Base-by-base conservation (phyloP, 1,284 basidiomycete genomes). In the Ceratobasidium sp. region DNA sequence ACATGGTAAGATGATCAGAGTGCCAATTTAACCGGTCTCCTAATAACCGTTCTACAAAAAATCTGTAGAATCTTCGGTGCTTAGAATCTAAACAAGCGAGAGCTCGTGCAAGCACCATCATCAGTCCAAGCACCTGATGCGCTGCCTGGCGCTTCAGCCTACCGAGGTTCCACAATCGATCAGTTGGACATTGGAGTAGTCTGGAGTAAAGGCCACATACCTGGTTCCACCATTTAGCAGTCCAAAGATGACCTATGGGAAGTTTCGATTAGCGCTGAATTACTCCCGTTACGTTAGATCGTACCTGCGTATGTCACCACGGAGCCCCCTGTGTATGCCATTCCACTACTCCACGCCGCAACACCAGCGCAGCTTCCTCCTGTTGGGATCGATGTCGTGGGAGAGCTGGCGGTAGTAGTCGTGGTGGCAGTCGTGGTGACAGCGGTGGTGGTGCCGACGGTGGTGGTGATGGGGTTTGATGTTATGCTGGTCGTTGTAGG, bases 41-140 rank as follows among this genome's bases (percentile, higher is more conserved):
- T n/a, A 62, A 22, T 45, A 62, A 47, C 59, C 14, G 4, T 64
- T 24, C 27, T 27, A 64, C 45, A 64, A 11, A 50, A 9, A 19
- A 64, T 11, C 45, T 24, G 50, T 45, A 50, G 17, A 33, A 24
- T 14, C 24, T 11, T 62, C 19, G 44, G n/a, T 27, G 59, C 50
- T 44, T 60, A 72, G 24, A 72, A 72, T 33, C 69, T 72, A 47
- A 75, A 75, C 17, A 75, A 47, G 7, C 65, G 56, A 27, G 75
- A 69, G 24, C 59, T 76, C n/a, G 74, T 76, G 75, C 90, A 91
- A 66, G 84, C 78, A 27, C 89, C 89, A 78, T 87, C 83, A 77
- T 90, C 86, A 22, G 85, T 83, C 90, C 89, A 91, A 59, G 86
- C 88, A 63, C 85, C 87, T 56, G 85, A 84, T 87, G 90, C 45